A percentile compares a stretch with the other conserved stretches of the same genome.
phyloP scores from a whole-genome alignment of 208 protist species.

The Lotmaria passim region DNA sequence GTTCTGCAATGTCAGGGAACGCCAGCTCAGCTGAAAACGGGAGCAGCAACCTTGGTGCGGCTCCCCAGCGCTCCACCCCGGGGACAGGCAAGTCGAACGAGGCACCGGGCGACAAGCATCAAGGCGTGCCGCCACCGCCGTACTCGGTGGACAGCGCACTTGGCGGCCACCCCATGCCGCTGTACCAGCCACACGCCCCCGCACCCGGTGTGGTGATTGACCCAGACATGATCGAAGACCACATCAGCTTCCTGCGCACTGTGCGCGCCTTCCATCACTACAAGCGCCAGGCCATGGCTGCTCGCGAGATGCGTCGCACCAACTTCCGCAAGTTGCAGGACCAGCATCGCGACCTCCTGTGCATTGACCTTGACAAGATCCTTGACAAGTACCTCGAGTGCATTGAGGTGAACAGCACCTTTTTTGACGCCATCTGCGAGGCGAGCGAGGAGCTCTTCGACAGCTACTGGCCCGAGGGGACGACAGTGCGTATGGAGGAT shows the following conservation, averaged over 20 bases:
- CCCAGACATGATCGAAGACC: conserved; percentile 85
- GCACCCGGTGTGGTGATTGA: conserved; percentile 36
- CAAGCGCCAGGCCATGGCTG: conserved; percentile 66
- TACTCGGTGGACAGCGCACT: conserved; percentile 35
- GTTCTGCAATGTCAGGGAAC: conserved; percentile 14
- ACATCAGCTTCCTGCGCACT: conserved; percentile 87
- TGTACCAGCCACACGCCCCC: conserved; percentile 41
- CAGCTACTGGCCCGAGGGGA: conserved; percentile 90
- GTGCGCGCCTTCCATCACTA: conserved; percentile 83
- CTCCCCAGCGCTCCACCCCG: conserved; percentile 11
- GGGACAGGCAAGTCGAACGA: conserved; percentile 16
- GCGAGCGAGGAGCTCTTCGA: conserved; percentile 85
- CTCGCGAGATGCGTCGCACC: conserved; percentile 70
- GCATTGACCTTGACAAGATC: conserved; percentile 82
- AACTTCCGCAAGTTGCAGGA: conserved; percentile 87
- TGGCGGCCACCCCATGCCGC: conserved; percentile 12
- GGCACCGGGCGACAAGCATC: conserved; percentile 38
- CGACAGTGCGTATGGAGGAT: conserved; percentile 62
- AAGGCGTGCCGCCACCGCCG: conserved; percentile 41
- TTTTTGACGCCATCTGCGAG: conserved; percentile 87
- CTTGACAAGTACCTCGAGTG: conserved; percentile 76
- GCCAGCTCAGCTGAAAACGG: conserved; percentile 9
- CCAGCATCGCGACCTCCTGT: conserved; percentile 69
- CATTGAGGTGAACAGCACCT: conserved; percentile 81
- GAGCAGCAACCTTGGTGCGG: conserved; percentile 7